These are phyloP conservation scores for Adansonia madagascariensis DNA, from an alignment of 441 rosid genomes.

Conservation along the genomic window DNA sequence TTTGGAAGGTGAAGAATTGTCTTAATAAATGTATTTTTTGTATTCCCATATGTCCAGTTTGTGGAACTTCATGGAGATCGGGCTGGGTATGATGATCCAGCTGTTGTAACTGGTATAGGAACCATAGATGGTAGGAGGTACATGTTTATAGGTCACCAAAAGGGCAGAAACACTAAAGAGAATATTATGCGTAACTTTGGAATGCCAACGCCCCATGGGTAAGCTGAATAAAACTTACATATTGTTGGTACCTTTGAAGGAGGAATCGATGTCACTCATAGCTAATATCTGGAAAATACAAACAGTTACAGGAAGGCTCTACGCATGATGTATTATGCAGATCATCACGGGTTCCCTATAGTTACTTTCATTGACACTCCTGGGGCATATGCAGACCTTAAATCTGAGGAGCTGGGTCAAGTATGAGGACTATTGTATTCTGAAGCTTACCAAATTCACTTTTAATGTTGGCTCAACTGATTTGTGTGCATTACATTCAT, in stretches of 20 bases:
- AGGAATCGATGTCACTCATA: slow-evolving; percentile 12
- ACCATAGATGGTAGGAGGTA: slow-evolving; percentile 78
- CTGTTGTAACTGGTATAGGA: slow-evolving; percentile 92
- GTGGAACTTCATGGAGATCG: slow-evolving; percentile 99
- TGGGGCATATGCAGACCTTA: slow-evolving; percentile 87
- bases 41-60: slow-evolving; percentile 51
- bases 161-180: slow-evolving; percentile 97
- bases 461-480: slow-evolving; percentile 25
- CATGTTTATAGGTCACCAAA: slow-evolving; percentile 98
- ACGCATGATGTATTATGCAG: slow-evolving; percentile 92
- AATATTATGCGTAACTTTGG: slow-evolving; percentile 89
- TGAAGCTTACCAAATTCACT: slow-evolving; percentile 19
- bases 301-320: slow-evolving; percentile 91
- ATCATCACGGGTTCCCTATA: slow-evolving; percentile 92
- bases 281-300: slow-evolving; percentile 25
- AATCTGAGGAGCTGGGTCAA: slow-evolving; percentile 88
- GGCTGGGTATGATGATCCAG: slow-evolving; percentile 97
- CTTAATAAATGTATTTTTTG: slow-evolving; percentile 17
- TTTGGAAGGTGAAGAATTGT: slow-evolving; percentile 18
- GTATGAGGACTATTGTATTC: slow-evolving; percentile 39
- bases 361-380: slow-evolving; percentile 92
- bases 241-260: slow-evolving; percentile 2
- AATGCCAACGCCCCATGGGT: slow-evolving; percentile 99
- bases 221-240: slow-evolving; percentile 34
- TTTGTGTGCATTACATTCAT: slow-evolving; percentile 27